Evolutionary conservation across 495 filamentous ascomycete species (phyloP), one percentile per base, ranked within the genome.

Genomic region (Parachaetomium inaequale): DNA sequence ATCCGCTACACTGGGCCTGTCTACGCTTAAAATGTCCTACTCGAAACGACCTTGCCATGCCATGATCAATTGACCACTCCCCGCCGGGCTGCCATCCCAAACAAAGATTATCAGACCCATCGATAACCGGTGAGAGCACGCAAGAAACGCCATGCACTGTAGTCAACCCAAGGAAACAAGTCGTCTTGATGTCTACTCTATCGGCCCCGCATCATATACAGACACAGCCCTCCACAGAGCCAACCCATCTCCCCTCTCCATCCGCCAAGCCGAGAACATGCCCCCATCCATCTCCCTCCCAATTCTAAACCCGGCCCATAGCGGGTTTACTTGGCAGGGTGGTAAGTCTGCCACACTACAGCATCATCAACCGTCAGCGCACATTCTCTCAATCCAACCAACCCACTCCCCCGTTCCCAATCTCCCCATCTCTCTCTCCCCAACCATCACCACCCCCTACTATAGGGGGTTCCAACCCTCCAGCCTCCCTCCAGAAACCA

Each of bases 341-440:
- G 92, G 76, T 92, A 86, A 71, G 83, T 91, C 83, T 95, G 90
- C 90, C 90, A 95, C 72, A 88, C 90, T 95, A 71, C 54, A 73
- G 61, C 51, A 62, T 29, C 12, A 61, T 21, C 40, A 53, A 28
- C 43, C n/a, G 45, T 55, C 43, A 68, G 52, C 57, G 46, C 19
- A 12, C 7, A 23, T 43, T 25, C 42, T n/a, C n/a, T n/a, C n/a
- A n/a, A n/a, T n/a, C n/a, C n/a, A n/a, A n/a, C n/a, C n/a, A n/a
- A n/a, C n/a, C n/a, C n/a, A n/a, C n/a, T n/a, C n/a, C n/a, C 11
- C 23, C 2, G 2, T 10, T 3, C 34, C n/a, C 28, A 14, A 23
- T 0, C 21, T 15, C 26, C 1, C 7, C 23, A 6, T 7, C 7
- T 34, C 26, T 7, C 15, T 19, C 12, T 7, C 8, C 19, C 12